phyloP scores from a whole-genome alignment of 805 yeast species.

The Blastobotrys muscicola region DNA sequence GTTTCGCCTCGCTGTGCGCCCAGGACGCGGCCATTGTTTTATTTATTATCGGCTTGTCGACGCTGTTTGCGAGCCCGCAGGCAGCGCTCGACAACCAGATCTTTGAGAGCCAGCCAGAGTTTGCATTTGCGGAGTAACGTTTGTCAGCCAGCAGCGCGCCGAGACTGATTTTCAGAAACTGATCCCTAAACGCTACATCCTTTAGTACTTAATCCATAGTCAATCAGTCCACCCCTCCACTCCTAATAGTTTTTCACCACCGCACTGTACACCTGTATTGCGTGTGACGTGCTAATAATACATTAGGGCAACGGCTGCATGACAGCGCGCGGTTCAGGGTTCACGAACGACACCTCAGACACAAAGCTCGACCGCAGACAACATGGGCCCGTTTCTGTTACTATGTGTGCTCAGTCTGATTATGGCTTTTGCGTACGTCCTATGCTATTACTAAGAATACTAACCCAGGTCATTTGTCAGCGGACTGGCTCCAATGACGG shows the following conservation, averaged over 20 bases:
- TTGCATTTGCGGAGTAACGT: no score
- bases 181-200: no score
- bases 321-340: neutral
- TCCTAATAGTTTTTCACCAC: no score
- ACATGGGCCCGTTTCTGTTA: slow-evolving; percentile 17
- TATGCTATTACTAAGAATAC: neutral
- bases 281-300: neutral
- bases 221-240: no score
- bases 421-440: slow-evolving; percentile 23
- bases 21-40: slow-evolving; percentile 21
- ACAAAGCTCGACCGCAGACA: neutral
- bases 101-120: no score
- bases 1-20: slow-evolving; percentile 10
- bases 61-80: slow-evolving; percentile 4
- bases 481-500: slow-evolving; percentile 26
- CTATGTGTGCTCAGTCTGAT: slow-evolving; percentile 20
- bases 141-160: no score
- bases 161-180: neutral
- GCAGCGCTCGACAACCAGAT: no score
- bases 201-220: no score
- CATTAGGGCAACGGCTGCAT: no score
- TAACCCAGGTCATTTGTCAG: slow-evolving; percentile 20
- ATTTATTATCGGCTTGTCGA: slow-evolving; percentile 19
- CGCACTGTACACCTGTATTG: no score
- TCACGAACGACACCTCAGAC: neutral